Evolutionary conservation across 83 land plant species (phyloP).

Genomic region (Diphasiastrum complanatum): DNA sequence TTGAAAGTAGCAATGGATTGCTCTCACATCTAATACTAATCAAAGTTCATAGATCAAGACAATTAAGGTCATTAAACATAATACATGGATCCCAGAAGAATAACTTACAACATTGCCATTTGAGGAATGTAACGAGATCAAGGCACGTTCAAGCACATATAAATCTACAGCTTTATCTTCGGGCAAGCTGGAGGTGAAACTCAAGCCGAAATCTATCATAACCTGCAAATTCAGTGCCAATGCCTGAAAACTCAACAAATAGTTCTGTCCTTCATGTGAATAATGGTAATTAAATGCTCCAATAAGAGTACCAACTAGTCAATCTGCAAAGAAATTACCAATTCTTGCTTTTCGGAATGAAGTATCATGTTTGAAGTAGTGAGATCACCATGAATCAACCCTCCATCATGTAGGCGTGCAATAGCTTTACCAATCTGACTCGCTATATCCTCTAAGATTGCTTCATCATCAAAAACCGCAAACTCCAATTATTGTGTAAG

Average conservation of each 20-base stretch:
- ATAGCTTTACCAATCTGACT: slow-evolving; percentile 75
- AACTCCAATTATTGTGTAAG: too few relatives aligned
- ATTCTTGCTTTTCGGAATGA: slow-evolving; percentile 42
- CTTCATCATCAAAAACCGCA: too few relatives aligned
- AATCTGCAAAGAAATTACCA: slow-evolving; percentile 34
- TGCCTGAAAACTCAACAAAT: neutral
- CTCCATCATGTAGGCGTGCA: slow-evolving; percentile 87
- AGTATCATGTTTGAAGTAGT: slow-evolving; percentile 96
- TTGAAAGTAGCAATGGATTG: too few relatives aligned
- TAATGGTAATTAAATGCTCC: too few relatives aligned
- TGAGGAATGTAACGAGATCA: slow-evolving; percentile 81
- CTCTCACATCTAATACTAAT: too few relatives aligned
- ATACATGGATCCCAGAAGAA: too few relatives aligned
- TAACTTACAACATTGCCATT: slow-evolving; percentile 70
- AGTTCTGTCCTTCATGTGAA: neutral
- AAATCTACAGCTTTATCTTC: slow-evolving; percentile 97
- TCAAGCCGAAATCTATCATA: slow-evolving; percentile 87
- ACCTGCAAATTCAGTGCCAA: slow-evolving; percentile 38
- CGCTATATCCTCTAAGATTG: slow-evolving; percentile 67
- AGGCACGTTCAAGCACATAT: slow-evolving; percentile 75
- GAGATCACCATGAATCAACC: slow-evolving; percentile 84
- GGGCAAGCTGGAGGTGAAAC: slow-evolving; percentile 77
- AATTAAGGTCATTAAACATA: too few relatives aligned
- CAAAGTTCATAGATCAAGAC: too few relatives aligned
- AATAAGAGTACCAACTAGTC: neutral